These are phyloP conservation scores for Thecaphora frezii DNA, from an alignment of 1,284 basidiomycete species.

Conservation along the genomic window DNA sequence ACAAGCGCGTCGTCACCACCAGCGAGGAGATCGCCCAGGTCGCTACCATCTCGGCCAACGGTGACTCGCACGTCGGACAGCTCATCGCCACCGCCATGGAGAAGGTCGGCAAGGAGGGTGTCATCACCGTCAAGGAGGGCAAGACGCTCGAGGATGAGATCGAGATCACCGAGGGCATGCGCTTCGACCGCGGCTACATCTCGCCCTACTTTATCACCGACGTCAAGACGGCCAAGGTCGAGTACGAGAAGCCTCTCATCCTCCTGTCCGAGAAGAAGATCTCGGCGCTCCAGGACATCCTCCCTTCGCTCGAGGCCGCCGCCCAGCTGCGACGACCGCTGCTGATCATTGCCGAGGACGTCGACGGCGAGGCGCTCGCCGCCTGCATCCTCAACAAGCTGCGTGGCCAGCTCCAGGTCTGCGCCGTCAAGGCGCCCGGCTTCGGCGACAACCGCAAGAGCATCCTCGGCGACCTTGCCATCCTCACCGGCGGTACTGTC, in stretches of 20 bases:
- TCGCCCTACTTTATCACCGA: conserved; percentile 99
- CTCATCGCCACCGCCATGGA: conserved; percentile 99
- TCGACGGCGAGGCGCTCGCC: conserved; percentile 95
- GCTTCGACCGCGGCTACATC: conserved; percentile 98
- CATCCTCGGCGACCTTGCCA: conserved; percentile 92
- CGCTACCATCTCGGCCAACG: conserved; percentile 97
- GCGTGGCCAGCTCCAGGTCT: conserved; percentile 89
- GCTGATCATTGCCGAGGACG: conserved; percentile 93
- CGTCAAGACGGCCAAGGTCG: conserved; percentile 92
- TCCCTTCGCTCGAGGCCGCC: conserved; percentile 88
- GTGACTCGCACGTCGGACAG: conserved; percentile 87
- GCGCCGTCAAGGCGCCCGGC: conserved; percentile 92
- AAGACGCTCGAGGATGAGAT: conserved; percentile 96
- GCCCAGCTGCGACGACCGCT: conserved; percentile 88
- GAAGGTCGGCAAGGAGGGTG: conserved; percentile 98
- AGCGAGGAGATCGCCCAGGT: conserved; percentile 97
- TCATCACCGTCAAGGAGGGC: conserved; percentile 99
- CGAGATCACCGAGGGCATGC: conserved; percentile 99
- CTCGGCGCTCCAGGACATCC: conserved; percentile 88
- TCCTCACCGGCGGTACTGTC: conserved; percentile 94
- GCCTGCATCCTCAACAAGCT: conserved; percentile 99
- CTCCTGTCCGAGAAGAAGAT: conserved; percentile 98
- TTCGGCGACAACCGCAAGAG: conserved; percentile 99
- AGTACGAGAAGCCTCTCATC: conserved; percentile 94
- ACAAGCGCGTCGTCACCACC: conserved; percentile 93